Conservation (phyloP, 169 alveolate genomes). For the Plasmodium chabaudi region DNA sequence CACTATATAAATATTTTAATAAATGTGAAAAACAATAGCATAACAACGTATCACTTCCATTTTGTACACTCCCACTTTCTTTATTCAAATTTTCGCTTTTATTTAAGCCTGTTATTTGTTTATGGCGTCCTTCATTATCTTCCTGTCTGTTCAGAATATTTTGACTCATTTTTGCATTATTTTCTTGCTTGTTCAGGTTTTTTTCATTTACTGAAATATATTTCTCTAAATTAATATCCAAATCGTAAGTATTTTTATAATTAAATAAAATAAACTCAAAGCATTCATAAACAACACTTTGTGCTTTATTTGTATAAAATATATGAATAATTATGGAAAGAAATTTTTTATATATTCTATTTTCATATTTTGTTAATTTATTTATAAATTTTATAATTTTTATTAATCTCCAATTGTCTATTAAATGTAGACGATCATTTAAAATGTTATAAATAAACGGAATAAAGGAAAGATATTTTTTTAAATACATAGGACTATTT, state of each 20-base stretch:
- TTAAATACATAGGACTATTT: not conserved
- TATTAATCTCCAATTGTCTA: constrained; percentile 56
- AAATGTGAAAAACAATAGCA: constrained; percentile 33
- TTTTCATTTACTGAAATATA: not conserved
- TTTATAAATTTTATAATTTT: constrained; percentile 40
- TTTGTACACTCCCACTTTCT: not conserved
- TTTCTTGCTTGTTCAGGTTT: not conserved
- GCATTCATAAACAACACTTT: constrained; percentile 44
- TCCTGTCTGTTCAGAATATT: not conserved
- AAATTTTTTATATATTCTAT: constrained; percentile 42
- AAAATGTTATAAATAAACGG: constrained; percentile 41
- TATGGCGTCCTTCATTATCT: not conserved
- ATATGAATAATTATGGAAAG: constrained; percentile 48
- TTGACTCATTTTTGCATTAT: not conserved
- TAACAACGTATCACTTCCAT: constrained; percentile 1
- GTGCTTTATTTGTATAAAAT: constrained; percentile 49
- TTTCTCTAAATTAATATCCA: constrained; percentile 5
- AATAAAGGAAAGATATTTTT: constrained; percentile 34
- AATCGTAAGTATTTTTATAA: constrained; percentile 11
- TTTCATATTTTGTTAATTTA: constrained; percentile 37
- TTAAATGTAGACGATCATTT: constrained; percentile 30
- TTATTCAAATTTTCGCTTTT: not conserved
- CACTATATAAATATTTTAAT: constrained; percentile 9
- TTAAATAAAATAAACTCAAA: constrained; percentile 42
- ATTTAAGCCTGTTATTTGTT: not conserved